Base-by-base conservation (phyloP, 768 basidiomycete genomes). In the Scleroderma bovista region DNA sequence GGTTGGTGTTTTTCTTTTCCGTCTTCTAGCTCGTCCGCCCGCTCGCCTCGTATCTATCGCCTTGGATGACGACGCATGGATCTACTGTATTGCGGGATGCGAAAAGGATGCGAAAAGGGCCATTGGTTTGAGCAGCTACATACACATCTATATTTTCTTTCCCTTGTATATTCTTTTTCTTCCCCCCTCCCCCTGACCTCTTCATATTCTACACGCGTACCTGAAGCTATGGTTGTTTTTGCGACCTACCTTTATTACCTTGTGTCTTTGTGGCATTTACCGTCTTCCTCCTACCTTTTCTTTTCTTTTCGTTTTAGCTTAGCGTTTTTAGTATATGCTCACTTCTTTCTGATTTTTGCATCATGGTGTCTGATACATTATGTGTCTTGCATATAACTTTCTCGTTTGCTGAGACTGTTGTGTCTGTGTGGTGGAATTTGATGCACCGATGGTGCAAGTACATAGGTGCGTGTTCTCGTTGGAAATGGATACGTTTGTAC, bases 171-270 rank as follows among this genome's bases (percentile, higher is more conserved):
- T 13, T 7, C 13, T 40, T 2, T 10, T 19, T 40, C 20, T 40
- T n/a, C 19, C 23, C 13, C 12, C 6, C 19, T 40, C 15, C 39
- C 26, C 26, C 26, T n/a, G n/a, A n/a, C n/a, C 26, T 29, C 26
- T 29, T 29, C 26, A 29, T 29, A 40, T 23, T 40, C 23, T 22
- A 40, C 11, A 40, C 10, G 39, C 39, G 39, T 40, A 12, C 19
- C 39, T 19, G 5, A 20, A 40, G 19, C 16, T 17, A 7, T 2
- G 10, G 11, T 44, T 44, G n/a, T 44, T 26, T 24, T 26, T 26
- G 26, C 17, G 42, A 44, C 23, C 42, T 44, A 44, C 42, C 26
- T n/a, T 44, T 44, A 44, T 44, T 44, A 44, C 42, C 42, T 44
- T 44, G 9, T 31, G 42, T 26, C 42, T 44, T 40, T 44, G 42